These are phyloP conservation scores for Lentinus brumalis DNA, from an alignment of 768 basidiomycete species.

Conservation along the genomic window DNA sequence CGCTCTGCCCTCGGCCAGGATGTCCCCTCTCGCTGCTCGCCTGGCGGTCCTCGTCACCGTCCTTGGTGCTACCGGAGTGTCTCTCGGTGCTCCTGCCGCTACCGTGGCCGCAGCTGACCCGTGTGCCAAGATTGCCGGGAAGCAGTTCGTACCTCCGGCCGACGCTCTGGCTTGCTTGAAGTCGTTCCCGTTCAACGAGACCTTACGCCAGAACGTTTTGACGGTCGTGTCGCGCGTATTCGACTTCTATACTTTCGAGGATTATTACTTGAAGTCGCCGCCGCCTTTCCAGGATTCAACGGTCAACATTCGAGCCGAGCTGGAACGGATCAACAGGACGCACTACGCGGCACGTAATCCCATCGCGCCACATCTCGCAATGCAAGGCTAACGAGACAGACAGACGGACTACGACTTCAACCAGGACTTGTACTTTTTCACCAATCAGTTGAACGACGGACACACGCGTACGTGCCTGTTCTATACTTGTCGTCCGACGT, in stretches of 20 bases:
- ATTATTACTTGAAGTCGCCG: constrained; percentile 39
- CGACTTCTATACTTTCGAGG: constrained; percentile 44
- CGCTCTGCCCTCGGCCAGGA: background rate
- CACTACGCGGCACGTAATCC: constrained; percentile 42
- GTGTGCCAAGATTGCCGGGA: constrained; percentile 37
- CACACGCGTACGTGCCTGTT: constrained; percentile 52
- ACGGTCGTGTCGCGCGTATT: constrained; percentile 35
- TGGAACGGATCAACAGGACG: constrained; percentile 50
- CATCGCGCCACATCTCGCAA: background rate
- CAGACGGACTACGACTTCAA: constrained; percentile 73
- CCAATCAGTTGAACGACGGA: constrained; percentile 61
- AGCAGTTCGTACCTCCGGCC: constrained; percentile 49
- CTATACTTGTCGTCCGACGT: too few relatives aligned
- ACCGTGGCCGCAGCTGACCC: constrained; percentile 33
- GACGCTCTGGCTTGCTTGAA: constrained; percentile 61
- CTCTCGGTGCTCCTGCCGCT: constrained; percentile 6
- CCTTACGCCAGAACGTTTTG: constrained; percentile 39
- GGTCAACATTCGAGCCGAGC: constrained; percentile 50
- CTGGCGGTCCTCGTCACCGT: constrained; percentile 6
- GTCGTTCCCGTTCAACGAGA: constrained; percentile 46
- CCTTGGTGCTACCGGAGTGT: background rate
- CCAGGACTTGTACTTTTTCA: constrained; percentile 55
- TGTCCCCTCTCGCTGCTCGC: background rate
- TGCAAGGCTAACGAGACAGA: background rate
- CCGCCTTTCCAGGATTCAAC: constrained; percentile 50